phyloP scores from a whole-genome alignment of 202 grass and related monocot genomes.

The Digitaria exilis region DNA sequence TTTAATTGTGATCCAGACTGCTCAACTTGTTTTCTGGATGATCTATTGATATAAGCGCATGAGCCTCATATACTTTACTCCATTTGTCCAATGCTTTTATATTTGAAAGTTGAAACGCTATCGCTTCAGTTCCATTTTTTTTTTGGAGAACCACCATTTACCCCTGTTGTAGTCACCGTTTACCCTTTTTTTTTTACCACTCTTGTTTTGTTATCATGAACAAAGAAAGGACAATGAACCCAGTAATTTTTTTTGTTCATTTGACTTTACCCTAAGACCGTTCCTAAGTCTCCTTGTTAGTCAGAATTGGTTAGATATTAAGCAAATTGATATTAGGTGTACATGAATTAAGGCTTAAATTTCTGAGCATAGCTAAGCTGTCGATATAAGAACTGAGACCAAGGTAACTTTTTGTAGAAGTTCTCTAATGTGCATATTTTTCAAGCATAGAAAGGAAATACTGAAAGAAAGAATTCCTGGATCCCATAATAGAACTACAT shows the following conservation, averaged over 20 bases:
- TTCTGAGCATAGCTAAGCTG: neutral
- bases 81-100: neutral
- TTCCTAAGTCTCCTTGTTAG: neutral
- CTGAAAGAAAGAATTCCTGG: neutral
- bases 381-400: neutral
- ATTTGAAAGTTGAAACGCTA: neutral
- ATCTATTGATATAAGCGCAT: neutral
- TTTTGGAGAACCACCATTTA: neutral
- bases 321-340: neutral
- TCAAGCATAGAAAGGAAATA: neutral
- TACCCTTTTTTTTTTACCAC: constrained; percentile 14
- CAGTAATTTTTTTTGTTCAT: neutral
- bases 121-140: neutral
- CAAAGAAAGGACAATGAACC: neutral
- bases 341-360: neutral
- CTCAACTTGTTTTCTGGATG: neutral
- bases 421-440: neutral
- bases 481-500: neutral
- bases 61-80: neutral
- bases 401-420: neutral
- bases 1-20: constrained; percentile 14
- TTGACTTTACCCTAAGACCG: neutral
- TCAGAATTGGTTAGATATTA: neutral
- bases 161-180: neutral
- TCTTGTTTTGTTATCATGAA: neutral